Evolutionary conservation across 2,329 filamentous ascomycete genomes (phyloP).

Genomic region (Chaetoscypha palmicola): DNA sequence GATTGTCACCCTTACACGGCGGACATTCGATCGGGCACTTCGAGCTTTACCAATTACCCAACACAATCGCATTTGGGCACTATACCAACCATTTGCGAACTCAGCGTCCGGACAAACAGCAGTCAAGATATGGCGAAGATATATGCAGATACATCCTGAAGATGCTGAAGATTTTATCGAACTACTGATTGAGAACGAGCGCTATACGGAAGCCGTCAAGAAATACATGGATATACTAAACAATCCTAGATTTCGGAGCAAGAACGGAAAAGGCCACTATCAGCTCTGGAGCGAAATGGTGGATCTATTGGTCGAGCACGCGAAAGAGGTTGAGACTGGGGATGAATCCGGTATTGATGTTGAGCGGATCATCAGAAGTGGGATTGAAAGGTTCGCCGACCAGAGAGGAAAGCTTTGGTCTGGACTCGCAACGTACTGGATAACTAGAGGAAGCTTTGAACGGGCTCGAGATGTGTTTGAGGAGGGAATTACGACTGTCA

Average conservation of each 20-base stretch:
- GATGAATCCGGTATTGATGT: conserved; percentile 81
- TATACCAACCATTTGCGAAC: conserved; percentile 86
- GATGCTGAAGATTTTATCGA: conserved; percentile 94
- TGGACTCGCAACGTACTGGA: conserved; percentile 93
- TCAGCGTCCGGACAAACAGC: conserved; percentile 86
- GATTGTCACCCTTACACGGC: conserved; percentile 77
- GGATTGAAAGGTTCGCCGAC: conserved; percentile 83
- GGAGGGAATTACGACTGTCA: conserved; percentile 93
- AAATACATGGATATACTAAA: conserved; percentile 90
- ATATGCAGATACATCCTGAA: conserved; percentile 96
- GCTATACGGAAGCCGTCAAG: conserved; percentile 86
- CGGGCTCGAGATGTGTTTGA: conserved; percentile 89
- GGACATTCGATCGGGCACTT: conserved; percentile 85
- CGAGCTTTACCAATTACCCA: conserved; percentile 89
- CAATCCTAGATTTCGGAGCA: conserved; percentile 84
- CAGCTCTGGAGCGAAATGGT: conserved; percentile 98
- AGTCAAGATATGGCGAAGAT: conserved; percentile 87
- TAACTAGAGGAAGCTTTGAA: conserved; percentile 86
- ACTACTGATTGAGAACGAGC: conserved; percentile 69
- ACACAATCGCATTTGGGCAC: conserved; percentile 89
- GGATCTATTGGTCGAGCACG: conserved; percentile 85
- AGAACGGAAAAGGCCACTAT: conserved; percentile 88
- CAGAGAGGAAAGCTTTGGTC: conserved; percentile 94
- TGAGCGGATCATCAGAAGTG: conserved; percentile 86
- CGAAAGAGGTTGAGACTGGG: conserved; percentile 74